Base-by-base conservation (phyloP, 768 basidiomycete genomes). In the Boletus huronensis region DNA sequence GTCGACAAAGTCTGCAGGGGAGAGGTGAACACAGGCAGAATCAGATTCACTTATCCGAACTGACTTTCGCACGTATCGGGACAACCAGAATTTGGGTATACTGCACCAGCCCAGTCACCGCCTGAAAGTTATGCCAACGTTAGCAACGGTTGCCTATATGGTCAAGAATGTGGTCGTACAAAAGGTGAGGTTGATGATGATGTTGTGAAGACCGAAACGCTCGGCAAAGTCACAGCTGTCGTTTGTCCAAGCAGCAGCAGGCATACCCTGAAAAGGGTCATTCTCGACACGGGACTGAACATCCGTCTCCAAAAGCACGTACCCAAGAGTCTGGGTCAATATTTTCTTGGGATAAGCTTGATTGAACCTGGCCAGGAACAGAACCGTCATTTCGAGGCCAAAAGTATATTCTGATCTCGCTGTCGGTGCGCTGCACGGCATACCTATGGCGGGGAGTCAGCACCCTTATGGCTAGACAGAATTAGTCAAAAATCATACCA, bases 101-200 rank as follows among this genome's bases (percentile, higher is more conserved):
- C 70, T 38, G 61, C 52, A 32, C 83, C 82, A 4, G 83, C 85
- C 78, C 78, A 84, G 58, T 80, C 79, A 40, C 82, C 84, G 70
- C 82, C 82, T 83, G 45, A 21, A 41, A 45, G 3, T 6, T 17
- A 40, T 14, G 11, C n/a, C n/a, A 40, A 40, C 3, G 38, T 64
- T 41, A 56, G 23, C 6, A 5, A 35, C 11, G 19, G 35, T 17
- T 14, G n/a, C 29, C 47, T 53, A 53, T 28, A 44, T 5, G 26
- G 19, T 25, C 31, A 7, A 51, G 39, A 10, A 19, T 21, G 48
- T 28, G 6, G 70, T 39, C 82, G 61, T 58, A 86, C 87, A 87
- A 63, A 88, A 81, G 2, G 85, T 82, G 53, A 87, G 75, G 56
- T 76, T 66, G 57, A 75, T 69, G 39, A 74, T 55, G 13, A 76